Percentiles rank a stretch among this genome's conserved stretches.
Conservation (phyloP, 108 stramenopile genomes). For the Chaetoceros muelleri region DNA sequence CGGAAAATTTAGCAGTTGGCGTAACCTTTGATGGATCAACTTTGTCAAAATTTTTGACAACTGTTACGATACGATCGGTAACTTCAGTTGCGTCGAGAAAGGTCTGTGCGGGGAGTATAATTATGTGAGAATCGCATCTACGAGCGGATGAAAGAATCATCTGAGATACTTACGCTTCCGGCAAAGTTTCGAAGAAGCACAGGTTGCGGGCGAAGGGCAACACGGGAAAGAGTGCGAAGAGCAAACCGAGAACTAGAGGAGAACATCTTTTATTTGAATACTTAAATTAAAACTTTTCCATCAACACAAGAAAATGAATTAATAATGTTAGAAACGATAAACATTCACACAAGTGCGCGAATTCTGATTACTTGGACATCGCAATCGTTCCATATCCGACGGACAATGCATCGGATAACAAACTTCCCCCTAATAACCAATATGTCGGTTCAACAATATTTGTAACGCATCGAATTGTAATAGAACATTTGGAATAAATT, state of each 20-base stretch:
- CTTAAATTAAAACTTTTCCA: too few species aligned
- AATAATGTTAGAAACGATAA: too few species aligned
- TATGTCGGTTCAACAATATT: too few species aligned
- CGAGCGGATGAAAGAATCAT: conserved; percentile 1
- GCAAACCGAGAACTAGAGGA: not conserved
- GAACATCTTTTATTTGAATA: not conserved
- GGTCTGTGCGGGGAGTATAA: conserved; percentile 24
- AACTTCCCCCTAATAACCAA: too few species aligned
- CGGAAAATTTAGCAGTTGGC: conserved; percentile 74
- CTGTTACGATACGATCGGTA: conserved; percentile 84
- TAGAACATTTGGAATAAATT: too few species aligned
- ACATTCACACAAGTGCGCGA: too few species aligned
- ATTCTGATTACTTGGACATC: too few species aligned
- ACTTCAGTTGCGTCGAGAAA: conserved; percentile 93
- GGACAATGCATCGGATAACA: too few species aligned
- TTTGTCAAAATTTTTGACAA: conserved; percentile 99
- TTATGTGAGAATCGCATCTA: too few species aligned
- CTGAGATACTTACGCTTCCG: not conserved
- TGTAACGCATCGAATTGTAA: too few species aligned
- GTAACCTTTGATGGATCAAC: conserved; percentile 85
- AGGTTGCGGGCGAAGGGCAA: not conserved
- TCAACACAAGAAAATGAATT: too few species aligned
- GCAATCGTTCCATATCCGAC: too few species aligned
- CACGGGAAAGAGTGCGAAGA: not conserved
- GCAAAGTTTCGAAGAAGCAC: not conserved